Percentiles rank a stretch among this genome's conserved stretches.
Conservation (phyloP, 2,329 filamentous ascomycete genomes). For the Alternaria metachromatica region DNA sequence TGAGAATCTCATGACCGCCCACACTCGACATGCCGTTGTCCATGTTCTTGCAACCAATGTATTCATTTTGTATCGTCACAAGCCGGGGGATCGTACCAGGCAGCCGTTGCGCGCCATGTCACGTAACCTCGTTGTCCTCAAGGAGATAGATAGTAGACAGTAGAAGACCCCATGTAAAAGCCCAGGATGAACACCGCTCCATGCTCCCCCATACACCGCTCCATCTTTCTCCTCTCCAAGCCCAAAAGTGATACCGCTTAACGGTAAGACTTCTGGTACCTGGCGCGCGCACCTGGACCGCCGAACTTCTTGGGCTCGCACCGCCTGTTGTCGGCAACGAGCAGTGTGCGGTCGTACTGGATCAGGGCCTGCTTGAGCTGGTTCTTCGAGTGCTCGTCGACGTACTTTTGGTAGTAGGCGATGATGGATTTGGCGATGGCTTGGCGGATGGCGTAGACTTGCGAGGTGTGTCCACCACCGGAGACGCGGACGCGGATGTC, state of each 20-base stretch:
- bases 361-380: conserved; percentile 96
- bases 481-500: conserved; percentile 97
- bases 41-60: conserved; percentile 45
- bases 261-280: conserved; percentile 99
- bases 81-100: conserved; percentile 38
- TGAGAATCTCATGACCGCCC: neutral
- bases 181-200: conserved; percentile 49
- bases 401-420: conserved; percentile 99
- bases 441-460: conserved; percentile 98
- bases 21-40: neutral
- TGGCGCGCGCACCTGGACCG: conserved; percentile 90
- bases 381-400: conserved; percentile 99
- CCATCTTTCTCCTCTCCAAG: conserved; percentile 10
- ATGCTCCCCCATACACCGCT: conserved; percentile 35
- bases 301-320: conserved; percentile 99
- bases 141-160: conserved; percentile 24
- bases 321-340: conserved; percentile 98
- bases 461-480: conserved; percentile 96
- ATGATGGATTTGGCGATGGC: conserved; percentile 96
- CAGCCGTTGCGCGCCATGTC: conserved; percentile 36
- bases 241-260: conserved; percentile 59
- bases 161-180: conserved; percentile 44
- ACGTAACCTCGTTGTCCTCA: conserved; percentile 33
- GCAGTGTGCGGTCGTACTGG: conserved; percentile 94
- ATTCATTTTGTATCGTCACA: conserved; percentile 52